Base-by-base conservation (phyloP, 129 eudicot species). In the Pulicaria dysenterica region DNA sequence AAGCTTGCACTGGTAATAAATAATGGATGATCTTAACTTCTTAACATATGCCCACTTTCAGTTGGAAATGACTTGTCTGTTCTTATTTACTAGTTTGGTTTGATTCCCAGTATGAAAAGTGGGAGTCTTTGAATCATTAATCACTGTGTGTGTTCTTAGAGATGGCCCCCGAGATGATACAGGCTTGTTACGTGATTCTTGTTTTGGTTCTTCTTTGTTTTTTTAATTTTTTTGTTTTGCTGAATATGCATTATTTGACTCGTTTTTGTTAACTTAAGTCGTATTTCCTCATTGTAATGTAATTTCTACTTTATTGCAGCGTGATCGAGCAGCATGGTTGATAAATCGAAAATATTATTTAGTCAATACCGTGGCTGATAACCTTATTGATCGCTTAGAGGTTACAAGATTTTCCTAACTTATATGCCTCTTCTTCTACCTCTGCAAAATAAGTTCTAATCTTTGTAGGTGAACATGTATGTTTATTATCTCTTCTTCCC, bases 321-420 rank as follows among this genome's bases (percentile, higher is more conserved):
- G 97, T 73, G 98, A 94, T 84, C 83, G 97, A 69, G 98, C 98
- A 34, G 98, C 98, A 54, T 94, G 98, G 98, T 78, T 94, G 83
- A 84, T 84, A 78, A 72, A 76, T 54, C 72, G 83, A 48, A 83
- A 86, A 54, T 95, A 94, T 83, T 78, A 96, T 38, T 75, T 94
- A 77, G 85, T 87, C 76, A 90, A 88, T 81, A 72, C 92, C 5
- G 98, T 94, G 36, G 98, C 95, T 58, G 98, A 94, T 54, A 94
- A 94, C 81, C 79, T 94, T 34, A 72, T 94, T 67, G 98, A 94
- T 86, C 87, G 98, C 17, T 73, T 94, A 37, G 96, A 94, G 96
- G 98, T 90, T n/a, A 49, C 66, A 53, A 3, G 14, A 7, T 61
- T 50, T 61, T 58, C 49, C 16, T 63, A 34, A 37, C 34, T 63